phyloP scores from a whole-genome alignment of 768 basidiomycete species.

The Cystobasidium tubakii region DNA sequence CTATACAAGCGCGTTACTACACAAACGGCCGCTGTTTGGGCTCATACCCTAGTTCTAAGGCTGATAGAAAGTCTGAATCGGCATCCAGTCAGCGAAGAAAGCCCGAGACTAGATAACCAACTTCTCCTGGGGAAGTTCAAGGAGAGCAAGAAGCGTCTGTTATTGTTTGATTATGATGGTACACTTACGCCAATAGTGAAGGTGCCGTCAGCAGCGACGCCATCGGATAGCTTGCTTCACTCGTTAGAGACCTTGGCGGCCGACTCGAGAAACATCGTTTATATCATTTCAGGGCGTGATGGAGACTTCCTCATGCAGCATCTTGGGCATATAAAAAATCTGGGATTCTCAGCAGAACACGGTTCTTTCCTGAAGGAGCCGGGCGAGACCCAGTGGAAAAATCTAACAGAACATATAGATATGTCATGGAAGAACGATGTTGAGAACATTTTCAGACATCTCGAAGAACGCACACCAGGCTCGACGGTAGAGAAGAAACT shows the following conservation, averaged over 20 bases:
- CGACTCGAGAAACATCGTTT: conserved; percentile 85
- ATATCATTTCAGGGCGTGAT: conserved; percentile 95
- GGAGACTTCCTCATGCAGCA: conserved; percentile 85
- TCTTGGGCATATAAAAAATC: conserved; percentile 69
- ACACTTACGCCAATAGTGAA: conserved; percentile 97
- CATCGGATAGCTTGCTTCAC: conserved; percentile 65
- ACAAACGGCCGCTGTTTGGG: conserved; percentile 94
- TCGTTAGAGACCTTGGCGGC: conserved; percentile 66
- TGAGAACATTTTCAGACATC: conserved; percentile 73
- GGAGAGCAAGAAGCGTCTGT: conserved; percentile 69
- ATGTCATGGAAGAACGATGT: conserved; percentile 98
- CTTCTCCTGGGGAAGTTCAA: conserved; percentile 61
- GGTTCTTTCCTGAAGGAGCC: conserved; percentile 82
- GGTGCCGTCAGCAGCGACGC: conserved; percentile 77
- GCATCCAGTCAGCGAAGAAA: conserved; percentile 72
- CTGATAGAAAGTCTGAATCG: conserved; percentile 72
- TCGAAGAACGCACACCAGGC: conserved; percentile 74
- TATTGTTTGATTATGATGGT: conserved; percentile 95
- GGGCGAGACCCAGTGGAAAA: conserved; percentile 64
- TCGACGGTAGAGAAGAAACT: conserved; percentile 94
- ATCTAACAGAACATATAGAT: conserved; percentile 84
- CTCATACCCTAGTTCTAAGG: conserved; percentile 78
- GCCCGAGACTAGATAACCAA: conserved; percentile 70
- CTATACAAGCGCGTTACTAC: conserved; percentile 80
- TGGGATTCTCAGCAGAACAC: conserved; percentile 94